Conservation (phyloP, 2,329 filamentous ascomycete species). For the Nigrospora oryzae region DNA sequence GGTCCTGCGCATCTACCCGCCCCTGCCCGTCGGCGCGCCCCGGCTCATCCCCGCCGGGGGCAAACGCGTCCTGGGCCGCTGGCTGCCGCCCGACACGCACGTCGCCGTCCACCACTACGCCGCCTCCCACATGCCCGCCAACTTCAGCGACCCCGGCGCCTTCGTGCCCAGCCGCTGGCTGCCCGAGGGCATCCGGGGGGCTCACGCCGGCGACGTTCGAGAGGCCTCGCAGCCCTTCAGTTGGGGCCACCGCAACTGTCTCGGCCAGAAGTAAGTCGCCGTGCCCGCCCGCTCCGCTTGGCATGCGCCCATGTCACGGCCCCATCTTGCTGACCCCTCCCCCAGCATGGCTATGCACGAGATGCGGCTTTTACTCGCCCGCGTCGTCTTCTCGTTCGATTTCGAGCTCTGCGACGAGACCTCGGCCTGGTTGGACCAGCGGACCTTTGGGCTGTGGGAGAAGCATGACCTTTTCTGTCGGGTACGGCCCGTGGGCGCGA, state of each 20-base stretch:
- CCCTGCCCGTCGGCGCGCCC: slow-evolving; percentile 11
- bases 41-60: slow-evolving; percentile 15
- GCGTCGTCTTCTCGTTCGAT: slow-evolving; percentile 6
- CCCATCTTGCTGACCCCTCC: too few species aligned
- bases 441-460: slow-evolving; percentile 4
- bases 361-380: slow-evolving; percentile 6
- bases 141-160: slow-evolving; percentile 7
- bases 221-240: slow-evolving; percentile 12
- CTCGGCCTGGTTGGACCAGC: slow-evolving; percentile 5
- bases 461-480: background rate
- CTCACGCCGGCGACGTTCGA: slow-evolving; percentile 2
- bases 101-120: slow-evolving; percentile 10
- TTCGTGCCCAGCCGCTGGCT: slow-evolving; percentile 13
- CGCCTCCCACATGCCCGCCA: slow-evolving; percentile 6
- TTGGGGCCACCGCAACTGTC: slow-evolving; percentile 10
- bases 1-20: slow-evolving; percentile 13
- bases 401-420: slow-evolving; percentile 3
- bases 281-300: too few species aligned
- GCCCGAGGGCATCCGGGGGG: background rate
- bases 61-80: slow-evolving; percentile 7
- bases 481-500: background rate
- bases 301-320: too few species aligned
- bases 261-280: slow-evolving; percentile 9
- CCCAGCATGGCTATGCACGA: slow-evolving; percentile 1
- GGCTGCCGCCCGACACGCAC: slow-evolving; percentile 9